Base-by-base conservation (phyloP, 2,329 filamentous ascomycete species). In the Sporothrix schenckii region DNA sequence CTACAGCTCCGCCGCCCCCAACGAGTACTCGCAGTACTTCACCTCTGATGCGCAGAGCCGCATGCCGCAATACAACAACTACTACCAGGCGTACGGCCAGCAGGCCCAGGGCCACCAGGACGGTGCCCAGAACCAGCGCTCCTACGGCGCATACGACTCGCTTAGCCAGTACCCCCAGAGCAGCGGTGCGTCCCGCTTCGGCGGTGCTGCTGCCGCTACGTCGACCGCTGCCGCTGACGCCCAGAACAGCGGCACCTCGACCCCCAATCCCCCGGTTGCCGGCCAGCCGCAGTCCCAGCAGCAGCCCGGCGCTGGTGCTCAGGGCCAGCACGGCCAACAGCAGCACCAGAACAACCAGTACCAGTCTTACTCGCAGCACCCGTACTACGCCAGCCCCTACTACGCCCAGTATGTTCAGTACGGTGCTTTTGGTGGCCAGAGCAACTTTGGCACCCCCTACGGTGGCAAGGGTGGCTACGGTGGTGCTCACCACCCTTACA, bases 241-340 rank as follows among this genome's bases (percentile, higher is more conserved):
- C 72, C 92, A 93, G 77, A 93, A 91, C 82, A 97, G 93, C 78
- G 94, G 93, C 58, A 91, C 95, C 79, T 94, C 91, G 76, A 97
- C 94, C 2, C 94, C 94, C 49, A 95, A 96, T 82, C 93, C 94
- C 39, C 85, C 90, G 53, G 68, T 63, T 1, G 56, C 68, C 2
- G 81, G 82, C 13, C 86, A 87, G 77, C 82, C 81, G 56, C 80
- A 79, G 67, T 66, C 76, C 44, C 79, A 78, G 75, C 73, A 76
- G 75, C 75, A 77, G 70, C 80, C 80, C 27, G 70, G 53, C 10
- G 72, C 34, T 3, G 69, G 61, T n/a, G 67, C 54, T 6, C 72
- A 71, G 63, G 66, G 30, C n/a, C 72, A 74, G 73, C 81, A 83
- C 72, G 77, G 80, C 2, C 79, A 80, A 69, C 74, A 77, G 61